phyloP scores from a whole-genome alignment of 2,329 filamentous ascomycete genomes.

The Uncinocarpus reesii region DNA sequence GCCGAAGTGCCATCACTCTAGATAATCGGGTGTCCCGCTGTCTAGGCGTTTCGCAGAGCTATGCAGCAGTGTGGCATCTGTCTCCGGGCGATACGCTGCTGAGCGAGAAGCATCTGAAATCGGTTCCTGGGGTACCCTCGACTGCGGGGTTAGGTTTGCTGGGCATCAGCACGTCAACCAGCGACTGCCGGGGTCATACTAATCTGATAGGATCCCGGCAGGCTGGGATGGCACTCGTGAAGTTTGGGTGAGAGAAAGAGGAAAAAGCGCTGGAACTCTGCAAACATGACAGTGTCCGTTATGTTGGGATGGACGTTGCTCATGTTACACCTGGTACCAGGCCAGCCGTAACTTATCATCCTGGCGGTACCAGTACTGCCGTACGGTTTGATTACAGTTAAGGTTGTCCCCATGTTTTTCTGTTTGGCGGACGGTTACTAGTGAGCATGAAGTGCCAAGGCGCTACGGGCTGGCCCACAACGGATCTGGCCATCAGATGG shows the following conservation, averaged over 20 bases:
- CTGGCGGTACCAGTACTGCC: neutral
- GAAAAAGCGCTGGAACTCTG: neutral
- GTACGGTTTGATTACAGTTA: slow-evolving; percentile 1
- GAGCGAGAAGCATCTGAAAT: neutral
- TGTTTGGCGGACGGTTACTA: no score
- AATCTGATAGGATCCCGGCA: slow-evolving; percentile 8
- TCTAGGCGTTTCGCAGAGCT: neutral
- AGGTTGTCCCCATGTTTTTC: neutral
- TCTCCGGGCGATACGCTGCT: neutral
- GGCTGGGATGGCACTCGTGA: neutral
- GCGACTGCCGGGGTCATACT: neutral
- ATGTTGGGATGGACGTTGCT: neutral
- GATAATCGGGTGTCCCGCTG: neutral
- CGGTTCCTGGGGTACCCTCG: neutral
- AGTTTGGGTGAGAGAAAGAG: neutral
- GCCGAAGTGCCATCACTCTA: no score
- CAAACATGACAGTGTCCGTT: slow-evolving; percentile 1
- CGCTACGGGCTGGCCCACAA: slow-evolving; percentile 1
- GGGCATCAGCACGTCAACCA: neutral
- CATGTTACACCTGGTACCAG: neutral
- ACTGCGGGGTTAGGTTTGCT: slow-evolving; percentile 3
- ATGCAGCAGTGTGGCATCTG: neutral
- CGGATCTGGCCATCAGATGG: slow-evolving; percentile 9
- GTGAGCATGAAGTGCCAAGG: slow-evolving; percentile 12
- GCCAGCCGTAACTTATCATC: neutral